A percentile compares a stretch with the other conserved stretches of the same genome.
phyloP scores from a whole-genome alignment of 805 yeast genomes.

The Ogataea corticis region DNA sequence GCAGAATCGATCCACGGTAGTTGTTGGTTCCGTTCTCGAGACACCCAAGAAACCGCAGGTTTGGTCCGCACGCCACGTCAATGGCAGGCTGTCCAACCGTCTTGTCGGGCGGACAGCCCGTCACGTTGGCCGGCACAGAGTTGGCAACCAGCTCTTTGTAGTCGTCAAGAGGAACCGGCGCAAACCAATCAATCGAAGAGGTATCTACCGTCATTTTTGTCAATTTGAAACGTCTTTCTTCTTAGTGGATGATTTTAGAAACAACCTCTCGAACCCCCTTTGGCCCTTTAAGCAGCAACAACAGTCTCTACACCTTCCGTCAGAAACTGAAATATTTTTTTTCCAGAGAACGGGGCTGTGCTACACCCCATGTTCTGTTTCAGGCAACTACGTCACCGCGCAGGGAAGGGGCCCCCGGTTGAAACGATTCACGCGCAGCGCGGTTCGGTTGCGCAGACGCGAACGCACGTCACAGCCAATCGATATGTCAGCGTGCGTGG shows the following conservation, averaged over 20 bases:
- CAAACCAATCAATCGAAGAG: conserved; percentile 28
- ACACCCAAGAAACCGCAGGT: conserved; percentile 65
- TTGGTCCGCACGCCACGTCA: conserved; percentile 75
- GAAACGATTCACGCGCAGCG: too few relatives aligned
- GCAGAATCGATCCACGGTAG: conserved; percentile 68
- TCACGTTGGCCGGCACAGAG: conserved; percentile 22
- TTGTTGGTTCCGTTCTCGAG: conserved; percentile 47
- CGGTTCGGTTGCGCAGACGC: too few relatives aligned
- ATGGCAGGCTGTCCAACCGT: conserved; percentile 32
- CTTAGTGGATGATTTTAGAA: too few relatives aligned
- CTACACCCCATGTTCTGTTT: conserved; percentile 5
- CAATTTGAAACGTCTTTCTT: too few relatives aligned
- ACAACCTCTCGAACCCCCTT: too few relatives aligned
- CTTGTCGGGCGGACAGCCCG: conserved; percentile 25
- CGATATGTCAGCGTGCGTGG: too few relatives aligned
- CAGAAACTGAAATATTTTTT: background rate
- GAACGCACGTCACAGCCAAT: too few relatives aligned
- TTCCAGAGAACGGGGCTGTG: conserved; percentile 1
- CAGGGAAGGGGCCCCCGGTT: too few relatives aligned
- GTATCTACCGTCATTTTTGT: conserved; percentile 16
- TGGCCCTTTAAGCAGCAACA: background rate
- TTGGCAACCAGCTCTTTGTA: conserved; percentile 24
- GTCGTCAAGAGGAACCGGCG: conserved; percentile 28
- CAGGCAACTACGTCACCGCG: background rate
- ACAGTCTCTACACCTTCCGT: background rate